These are phyloP conservation scores for Daldinia bambusicola DNA, from an alignment of 495 filamentous ascomycete genomes.

Conservation along the genomic window DNA sequence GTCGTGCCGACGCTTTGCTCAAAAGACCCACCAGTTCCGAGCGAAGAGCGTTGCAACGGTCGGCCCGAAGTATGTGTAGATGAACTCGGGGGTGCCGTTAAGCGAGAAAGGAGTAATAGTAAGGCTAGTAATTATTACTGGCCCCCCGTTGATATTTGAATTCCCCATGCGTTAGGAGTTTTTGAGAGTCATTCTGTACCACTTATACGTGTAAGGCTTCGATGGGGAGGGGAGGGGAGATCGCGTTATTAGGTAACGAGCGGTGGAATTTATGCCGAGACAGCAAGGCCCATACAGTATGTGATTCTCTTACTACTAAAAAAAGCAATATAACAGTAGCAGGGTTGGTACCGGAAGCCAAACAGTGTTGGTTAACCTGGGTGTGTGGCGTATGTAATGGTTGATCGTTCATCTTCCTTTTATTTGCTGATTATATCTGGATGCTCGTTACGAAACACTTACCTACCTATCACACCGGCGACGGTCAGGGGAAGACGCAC, in stretches of 20 bases:
- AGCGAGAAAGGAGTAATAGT: constrained; percentile 4
- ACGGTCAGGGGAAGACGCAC: constrained; percentile 36
- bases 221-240: neutral
- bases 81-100: neutral
- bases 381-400: constrained; percentile 25
- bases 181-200: constrained; percentile 22
- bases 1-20: constrained; percentile 11
- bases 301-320: constrained; percentile 13
- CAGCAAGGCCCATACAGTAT: constrained; percentile 27
- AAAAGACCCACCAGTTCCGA: constrained; percentile 9
- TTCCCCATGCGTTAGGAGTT: constrained; percentile 6
- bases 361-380: constrained; percentile 35
- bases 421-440: constrained; percentile 16
- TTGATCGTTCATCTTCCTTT: constrained; percentile 18
- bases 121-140: neutral
- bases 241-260: constrained; percentile 34
- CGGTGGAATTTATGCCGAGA: constrained; percentile 17
- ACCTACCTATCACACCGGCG: constrained; percentile 2
- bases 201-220: constrained; percentile 18
- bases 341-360: constrained; percentile 34
- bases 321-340: constrained; percentile 37
- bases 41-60: constrained; percentile 16
- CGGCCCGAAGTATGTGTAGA: constrained; percentile 26
- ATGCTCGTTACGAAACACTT: constrained; percentile 25
- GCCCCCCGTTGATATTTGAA: constrained; percentile 16